Conservation (phyloP, 495 filamentous ascomycete species). For the Delitschia confertaspora region DNA sequence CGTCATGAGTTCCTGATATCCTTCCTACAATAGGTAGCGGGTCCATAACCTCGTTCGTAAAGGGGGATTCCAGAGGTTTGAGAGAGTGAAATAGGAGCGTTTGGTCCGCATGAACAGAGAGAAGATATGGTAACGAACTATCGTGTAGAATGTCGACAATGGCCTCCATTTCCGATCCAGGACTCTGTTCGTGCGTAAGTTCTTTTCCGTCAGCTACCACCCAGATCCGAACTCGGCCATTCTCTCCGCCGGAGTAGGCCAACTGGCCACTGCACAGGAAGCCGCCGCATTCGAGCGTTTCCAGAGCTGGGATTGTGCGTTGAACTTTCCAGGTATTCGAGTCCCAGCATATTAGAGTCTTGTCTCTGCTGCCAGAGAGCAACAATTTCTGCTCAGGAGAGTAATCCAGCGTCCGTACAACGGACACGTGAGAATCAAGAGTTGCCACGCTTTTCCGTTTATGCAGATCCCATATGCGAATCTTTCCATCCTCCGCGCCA, state of each 20-base stretch:
- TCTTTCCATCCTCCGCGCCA: constrained; percentile 84
- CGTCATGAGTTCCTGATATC: constrained; percentile 93
- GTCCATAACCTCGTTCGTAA: constrained; percentile 34
- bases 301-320: constrained; percentile 73
- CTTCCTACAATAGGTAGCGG: constrained; percentile 52
- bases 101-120: constrained; percentile 84
- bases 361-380: constrained; percentile 86
- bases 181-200: constrained; percentile 58
- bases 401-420: constrained; percentile 77
- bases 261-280: constrained; percentile 62
- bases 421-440: constrained; percentile 85
- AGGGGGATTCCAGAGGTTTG: constrained; percentile 29
- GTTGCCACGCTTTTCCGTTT: constrained; percentile 68
- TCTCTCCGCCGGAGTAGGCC: constrained; percentile 79
- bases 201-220: constrained; percentile 64
- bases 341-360: constrained; percentile 89
- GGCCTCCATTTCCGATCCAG: constrained; percentile 63
- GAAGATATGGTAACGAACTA: constrained; percentile 50
- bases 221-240: constrained; percentile 76
- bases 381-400: constrained; percentile 63
- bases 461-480: constrained; percentile 84
- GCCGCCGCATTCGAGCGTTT: constrained; percentile 73
- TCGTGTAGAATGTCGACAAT: constrained; percentile 65
- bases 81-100: constrained; percentile 67
- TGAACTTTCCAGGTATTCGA: constrained; percentile 72